These are phyloP conservation scores for Coccomyxa subellipsoidea DNA, from an alignment of 163 green algal genomes.

Conservation along the genomic window DNA sequence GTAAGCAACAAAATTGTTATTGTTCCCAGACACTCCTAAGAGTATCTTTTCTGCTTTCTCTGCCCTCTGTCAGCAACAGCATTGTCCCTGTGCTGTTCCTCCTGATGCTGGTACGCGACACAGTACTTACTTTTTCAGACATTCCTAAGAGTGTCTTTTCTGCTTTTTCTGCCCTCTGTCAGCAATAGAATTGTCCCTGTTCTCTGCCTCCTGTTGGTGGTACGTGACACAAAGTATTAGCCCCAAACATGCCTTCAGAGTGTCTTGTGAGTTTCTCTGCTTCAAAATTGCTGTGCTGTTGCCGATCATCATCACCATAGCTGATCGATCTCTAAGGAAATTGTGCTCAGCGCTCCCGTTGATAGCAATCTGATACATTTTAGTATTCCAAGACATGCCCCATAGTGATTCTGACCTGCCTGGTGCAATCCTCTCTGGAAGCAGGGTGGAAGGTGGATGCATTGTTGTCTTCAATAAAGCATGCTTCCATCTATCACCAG, in stretches of 20 bases:
- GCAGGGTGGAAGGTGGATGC: constrained; percentile 1
- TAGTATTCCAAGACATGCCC: no score
- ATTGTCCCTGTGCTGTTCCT: constrained; percentile 12
- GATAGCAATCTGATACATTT: no score
- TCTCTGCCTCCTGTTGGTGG: constrained; percentile 6
- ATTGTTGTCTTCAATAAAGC: not conserved
- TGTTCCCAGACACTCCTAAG: not conserved
- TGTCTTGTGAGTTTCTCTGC: no score
- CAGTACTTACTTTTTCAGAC: not conserved
- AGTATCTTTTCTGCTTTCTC: no score
- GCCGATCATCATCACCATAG: no score
- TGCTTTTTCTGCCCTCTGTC: no score
- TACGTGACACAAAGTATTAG: not conserved
- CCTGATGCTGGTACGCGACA: not conserved
- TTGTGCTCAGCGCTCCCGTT: no score
- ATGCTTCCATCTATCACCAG: not conserved
- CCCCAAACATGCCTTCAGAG: no score
- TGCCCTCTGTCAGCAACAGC: not conserved
- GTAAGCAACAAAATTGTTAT: not conserved
- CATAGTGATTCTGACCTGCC: not conserved
- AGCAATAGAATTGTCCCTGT: constrained; percentile 2
- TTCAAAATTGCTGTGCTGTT: no score
- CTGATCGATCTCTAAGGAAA: no score
- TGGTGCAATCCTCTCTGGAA: not conserved
- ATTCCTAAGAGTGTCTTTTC: no score